Percentiles rank a stretch among this genome's conserved stretches.
Evolutionary conservation across 169 alveolate species (phyloP).

Genomic region (Cryptosporidium xiaoi): DNA sequence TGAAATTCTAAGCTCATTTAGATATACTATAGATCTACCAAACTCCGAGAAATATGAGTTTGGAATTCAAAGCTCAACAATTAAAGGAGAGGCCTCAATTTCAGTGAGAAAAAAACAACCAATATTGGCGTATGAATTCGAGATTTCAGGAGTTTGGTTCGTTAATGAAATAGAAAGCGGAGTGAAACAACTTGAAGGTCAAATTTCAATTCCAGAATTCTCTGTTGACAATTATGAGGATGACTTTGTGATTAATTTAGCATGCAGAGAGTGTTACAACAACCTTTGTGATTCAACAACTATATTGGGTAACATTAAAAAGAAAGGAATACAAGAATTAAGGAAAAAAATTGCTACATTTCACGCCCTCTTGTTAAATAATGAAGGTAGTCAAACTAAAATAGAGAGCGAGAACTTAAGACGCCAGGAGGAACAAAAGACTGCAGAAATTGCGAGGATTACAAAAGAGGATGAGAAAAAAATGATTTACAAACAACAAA

Average conservation of each 20-base stretch:
- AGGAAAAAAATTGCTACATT: slow-evolving; percentile 55
- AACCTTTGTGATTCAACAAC: neutral
- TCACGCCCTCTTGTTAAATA: slow-evolving; percentile 32
- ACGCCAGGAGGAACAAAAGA: slow-evolving; percentile 40
- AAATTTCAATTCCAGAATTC: slow-evolving; percentile 52
- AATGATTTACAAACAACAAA: slow-evolving; percentile 24
- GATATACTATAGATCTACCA: neutral
- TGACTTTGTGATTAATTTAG: slow-evolving; percentile 2
- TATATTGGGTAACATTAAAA: slow-evolving; percentile 21
- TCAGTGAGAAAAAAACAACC: slow-evolving; percentile 72
- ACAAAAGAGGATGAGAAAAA: slow-evolving; percentile 50
- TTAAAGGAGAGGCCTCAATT: slow-evolving; percentile 55
- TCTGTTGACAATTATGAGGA: slow-evolving; percentile 65
- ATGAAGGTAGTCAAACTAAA: slow-evolving; percentile 31
- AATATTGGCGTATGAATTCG: slow-evolving; percentile 62
- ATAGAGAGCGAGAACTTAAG: slow-evolving; percentile 16
- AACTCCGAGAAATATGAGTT: slow-evolving; percentile 1
- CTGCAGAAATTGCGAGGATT: slow-evolving; percentile 51
- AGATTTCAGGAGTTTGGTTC: slow-evolving; percentile 43
- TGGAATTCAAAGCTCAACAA: neutral
- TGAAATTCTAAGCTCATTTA: slow-evolving; percentile 47
- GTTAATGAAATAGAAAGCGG: slow-evolving; percentile 6
- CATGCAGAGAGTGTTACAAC: slow-evolving; percentile 3
- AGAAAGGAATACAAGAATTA: slow-evolving; percentile 8
- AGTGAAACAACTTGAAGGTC: slow-evolving; percentile 20